Conservation (phyloP, 345 rosid genomes). For the Carallia pectinifolia region DNA sequence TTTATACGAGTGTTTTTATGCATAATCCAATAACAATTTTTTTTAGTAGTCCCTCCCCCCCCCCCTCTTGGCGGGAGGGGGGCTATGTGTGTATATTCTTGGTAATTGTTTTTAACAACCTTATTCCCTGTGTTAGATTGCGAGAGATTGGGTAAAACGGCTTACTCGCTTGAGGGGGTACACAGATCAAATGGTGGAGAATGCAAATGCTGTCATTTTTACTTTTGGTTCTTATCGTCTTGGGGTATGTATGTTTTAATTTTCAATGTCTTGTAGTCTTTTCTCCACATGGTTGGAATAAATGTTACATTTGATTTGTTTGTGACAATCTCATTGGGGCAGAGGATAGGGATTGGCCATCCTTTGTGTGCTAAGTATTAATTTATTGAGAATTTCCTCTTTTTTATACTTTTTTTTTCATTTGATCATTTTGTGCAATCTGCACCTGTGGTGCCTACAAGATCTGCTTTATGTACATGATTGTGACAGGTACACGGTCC, state of each 20-base stretch:
- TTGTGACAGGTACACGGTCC: constrained; percentile 78
- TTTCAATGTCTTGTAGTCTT: constrained; percentile 4
- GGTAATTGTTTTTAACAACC: not conserved
- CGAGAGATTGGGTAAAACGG: constrained; percentile 80
- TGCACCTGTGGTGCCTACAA: not conserved
- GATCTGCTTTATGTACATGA: not conserved
- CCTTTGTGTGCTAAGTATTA: not conserved
- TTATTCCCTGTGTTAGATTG: constrained; percentile 45
- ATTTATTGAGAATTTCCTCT: not conserved
- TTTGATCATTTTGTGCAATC: not conserved
- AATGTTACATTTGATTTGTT: not conserved
- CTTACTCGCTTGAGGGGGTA: constrained; percentile 67
- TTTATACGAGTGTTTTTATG: no score
- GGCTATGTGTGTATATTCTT: not conserved
- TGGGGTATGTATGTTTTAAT: constrained; percentile 56
- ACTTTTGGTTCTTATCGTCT: constrained; percentile 94
- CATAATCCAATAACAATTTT: no score
- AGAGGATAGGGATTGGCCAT: not conserved
- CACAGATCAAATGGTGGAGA: constrained; percentile 89
- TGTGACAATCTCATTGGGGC: not conserved
- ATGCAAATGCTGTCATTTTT: constrained; percentile 82
- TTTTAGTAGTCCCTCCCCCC: no score
- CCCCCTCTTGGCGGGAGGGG: no score
- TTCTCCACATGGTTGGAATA: not conserved
- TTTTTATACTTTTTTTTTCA: not conserved